Percentiles rank a stretch among this genome's conserved stretches.
These are phyloP conservation scores for Phaeosphaeria sp. DNA, from an alignment of 2,329 filamentous ascomycete genomes.

Conservation along the genomic window DNA sequence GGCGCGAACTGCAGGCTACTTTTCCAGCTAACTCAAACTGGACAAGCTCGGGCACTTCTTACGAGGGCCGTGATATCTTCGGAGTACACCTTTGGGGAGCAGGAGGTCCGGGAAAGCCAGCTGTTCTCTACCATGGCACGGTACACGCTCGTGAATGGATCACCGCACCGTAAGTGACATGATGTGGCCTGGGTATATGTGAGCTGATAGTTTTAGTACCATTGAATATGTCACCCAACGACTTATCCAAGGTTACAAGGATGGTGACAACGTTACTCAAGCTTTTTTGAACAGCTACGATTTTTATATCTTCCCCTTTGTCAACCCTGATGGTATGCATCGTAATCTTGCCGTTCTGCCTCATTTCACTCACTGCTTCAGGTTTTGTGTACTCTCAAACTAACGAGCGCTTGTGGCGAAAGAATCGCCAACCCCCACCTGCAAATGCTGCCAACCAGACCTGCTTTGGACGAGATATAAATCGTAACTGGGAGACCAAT, in stretches of 20 bases:
- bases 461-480: constrained; percentile 43
- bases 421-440: constrained; percentile 38
- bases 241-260: constrained; percentile 35
- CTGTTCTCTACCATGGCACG: constrained; percentile 39
- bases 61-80: constrained; percentile 38
- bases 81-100: constrained; percentile 42
- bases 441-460: constrained; percentile 31
- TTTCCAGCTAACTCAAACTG: constrained; percentile 38
- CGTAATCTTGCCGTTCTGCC: neutral
- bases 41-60: constrained; percentile 37
- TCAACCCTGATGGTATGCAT: constrained; percentile 38
- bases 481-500: constrained; percentile 44
- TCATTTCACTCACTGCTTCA: constrained; percentile 5
- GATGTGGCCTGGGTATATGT: neutral
- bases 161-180: constrained; percentile 45
- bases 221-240: constrained; percentile 39
- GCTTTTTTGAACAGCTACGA: constrained; percentile 36
- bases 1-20: constrained; percentile 29
- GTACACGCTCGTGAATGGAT: constrained; percentile 45
- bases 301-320: constrained; percentile 42
- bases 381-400: constrained; percentile 44
- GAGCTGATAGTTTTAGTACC: constrained; percentile 6
- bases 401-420: constrained; percentile 43
- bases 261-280: constrained; percentile 40
- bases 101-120: constrained; percentile 40